Base-by-base conservation (phyloP, 139 green algal species). In the Coccomyxa sp. region DNA sequence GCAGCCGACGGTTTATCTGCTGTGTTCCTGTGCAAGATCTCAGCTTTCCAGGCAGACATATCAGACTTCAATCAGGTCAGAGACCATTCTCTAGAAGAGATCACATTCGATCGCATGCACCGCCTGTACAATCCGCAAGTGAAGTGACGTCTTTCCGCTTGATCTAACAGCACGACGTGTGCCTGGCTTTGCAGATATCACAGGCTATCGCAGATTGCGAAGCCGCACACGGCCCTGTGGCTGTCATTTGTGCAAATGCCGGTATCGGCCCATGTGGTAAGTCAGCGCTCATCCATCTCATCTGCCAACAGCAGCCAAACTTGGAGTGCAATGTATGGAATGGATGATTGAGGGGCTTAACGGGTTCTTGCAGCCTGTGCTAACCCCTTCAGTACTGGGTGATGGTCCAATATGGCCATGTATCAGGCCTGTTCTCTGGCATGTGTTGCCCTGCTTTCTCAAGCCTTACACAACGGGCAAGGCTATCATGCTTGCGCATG, bases 171-270 rank as follows among this genome's bases (percentile, higher is more conserved):
- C n/a, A 71, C 64, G 29, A 71, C 29, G 35, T 10, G 24, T 1
- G n/a, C 64, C 27, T 71, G 50, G 50, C 50, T 72, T 10, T 74
- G 69, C 69, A 74, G 69, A 34, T 74, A 33, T 41, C 18, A 34
- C 10, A 74, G 69, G 69, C 69, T 12, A 27, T 74, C 3, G 34
- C 64, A 64, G 29, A 71, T 2, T 27, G 69, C 34, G 10, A 34
- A 40, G 35, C 69, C 1, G 24, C 4, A 40, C 12, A 31, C 29
- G 69, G 69, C 10, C 35, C 34, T 2, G 16, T 50, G 69, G 14
- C 22, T 74, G 6, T 74, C 14, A 10, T 74, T 10, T 40, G 40
- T 2, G 69, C 69, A 33, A 74, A 74, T 34, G 69, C 69, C 18
- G 69, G 69, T 31, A 41, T 74, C 9, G 69, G 69, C 22, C 69